phyloP scores from a whole-genome alignment of 1,139 yeast species.

The Starmera stellimalicola region DNA sequence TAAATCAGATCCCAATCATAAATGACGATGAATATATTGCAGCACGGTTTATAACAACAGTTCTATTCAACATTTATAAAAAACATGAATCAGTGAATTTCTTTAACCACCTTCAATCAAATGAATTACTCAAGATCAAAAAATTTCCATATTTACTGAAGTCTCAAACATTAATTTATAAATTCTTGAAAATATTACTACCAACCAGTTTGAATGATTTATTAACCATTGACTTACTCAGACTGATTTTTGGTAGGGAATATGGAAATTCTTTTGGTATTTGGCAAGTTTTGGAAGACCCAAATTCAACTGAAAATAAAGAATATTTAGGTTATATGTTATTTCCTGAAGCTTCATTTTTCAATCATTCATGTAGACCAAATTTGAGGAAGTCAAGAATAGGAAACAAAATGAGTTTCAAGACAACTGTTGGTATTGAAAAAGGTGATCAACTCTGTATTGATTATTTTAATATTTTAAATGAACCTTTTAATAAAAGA shows the following conservation, averaged over 20 bases:
- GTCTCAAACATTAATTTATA: slow-evolving; percentile 42
- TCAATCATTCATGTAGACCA: slow-evolving; percentile 60
- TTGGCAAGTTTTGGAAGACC: slow-evolving; percentile 38
- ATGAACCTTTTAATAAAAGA: slow-evolving; percentile 34
- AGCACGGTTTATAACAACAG: slow-evolving; percentile 27
- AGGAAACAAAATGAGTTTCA: slow-evolving; percentile 27
- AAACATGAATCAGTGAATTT: slow-evolving; percentile 9
- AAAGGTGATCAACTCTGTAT: slow-evolving; percentile 49
- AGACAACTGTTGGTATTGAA: slow-evolving; percentile 24
- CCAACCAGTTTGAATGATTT: slow-evolving; percentile 28
- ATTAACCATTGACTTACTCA: slow-evolving; percentile 32
- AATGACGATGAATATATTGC: slow-evolving; percentile 31
- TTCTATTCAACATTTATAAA: slow-evolving; percentile 14
- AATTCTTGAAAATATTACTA: slow-evolving; percentile 37
- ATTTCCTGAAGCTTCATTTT: slow-evolving; percentile 59
- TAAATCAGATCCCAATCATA: slow-evolving; percentile 19
- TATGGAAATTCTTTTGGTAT: slow-evolving; percentile 72
- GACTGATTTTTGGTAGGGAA: slow-evolving; percentile 50
- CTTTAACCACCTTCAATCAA: slow-evolving; percentile 45
- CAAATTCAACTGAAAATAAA: slow-evolving; percentile 31
- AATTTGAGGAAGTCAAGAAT: slow-evolving; percentile 31
- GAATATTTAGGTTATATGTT: slow-evolving; percentile 64
- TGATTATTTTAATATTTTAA: slow-evolving; percentile 46
- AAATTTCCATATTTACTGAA: slow-evolving; percentile 41
- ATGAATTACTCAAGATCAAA: slow-evolving; percentile 40